Percentiles rank a stretch among this genome's conserved stretches.
Conservation (phyloP, 2,329 filamentous ascomycete genomes). For the Endothia cerciana region DNA sequence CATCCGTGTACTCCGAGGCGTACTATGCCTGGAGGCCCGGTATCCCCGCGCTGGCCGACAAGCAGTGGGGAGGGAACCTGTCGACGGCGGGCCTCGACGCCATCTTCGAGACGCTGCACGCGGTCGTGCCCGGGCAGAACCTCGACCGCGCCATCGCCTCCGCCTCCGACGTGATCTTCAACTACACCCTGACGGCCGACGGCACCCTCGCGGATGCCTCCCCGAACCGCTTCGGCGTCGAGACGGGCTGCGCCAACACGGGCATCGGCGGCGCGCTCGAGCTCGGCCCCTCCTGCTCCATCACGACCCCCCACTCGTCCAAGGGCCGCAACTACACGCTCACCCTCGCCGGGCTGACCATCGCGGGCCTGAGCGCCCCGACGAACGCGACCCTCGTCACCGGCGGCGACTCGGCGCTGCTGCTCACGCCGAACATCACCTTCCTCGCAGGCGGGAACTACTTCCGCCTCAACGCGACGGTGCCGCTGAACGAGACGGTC, state of each 20-base stretch:
- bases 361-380: conserved; percentile 37
- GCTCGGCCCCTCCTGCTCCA: conserved; percentile 43
- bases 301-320: conserved; percentile 52
- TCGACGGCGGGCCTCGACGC: conserved; percentile 43
- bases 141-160: conserved; percentile 49
- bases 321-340: conserved; percentile 63
- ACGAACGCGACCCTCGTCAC: conserved; percentile 46
- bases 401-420: conserved; percentile 48
- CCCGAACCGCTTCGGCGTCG: conserved; percentile 46
- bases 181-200: conserved; percentile 38
- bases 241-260: conserved; percentile 40
- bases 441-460: conserved; percentile 42
- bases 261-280: conserved; percentile 35
- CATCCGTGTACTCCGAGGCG: conserved; percentile 53
- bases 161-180: conserved; percentile 40
- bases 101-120: conserved; percentile 45
- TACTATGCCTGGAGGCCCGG: conserved; percentile 56
- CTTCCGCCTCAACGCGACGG: conserved; percentile 40
- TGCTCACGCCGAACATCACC: conserved; percentile 43
- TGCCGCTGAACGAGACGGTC: conserved; percentile 38
- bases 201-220: conserved; percentile 40
- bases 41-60: conserved; percentile 55
- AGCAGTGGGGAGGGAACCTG: conserved; percentile 57
- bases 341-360: conserved; percentile 43
- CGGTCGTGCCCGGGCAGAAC: conserved; percentile 51